Percentiles rank a stretch among this genome's conserved stretches.
These are phyloP conservation scores for Alternaria incomplexa DNA, from an alignment of 2,329 filamentous ascomycete genomes.

Conservation along the genomic window DNA sequence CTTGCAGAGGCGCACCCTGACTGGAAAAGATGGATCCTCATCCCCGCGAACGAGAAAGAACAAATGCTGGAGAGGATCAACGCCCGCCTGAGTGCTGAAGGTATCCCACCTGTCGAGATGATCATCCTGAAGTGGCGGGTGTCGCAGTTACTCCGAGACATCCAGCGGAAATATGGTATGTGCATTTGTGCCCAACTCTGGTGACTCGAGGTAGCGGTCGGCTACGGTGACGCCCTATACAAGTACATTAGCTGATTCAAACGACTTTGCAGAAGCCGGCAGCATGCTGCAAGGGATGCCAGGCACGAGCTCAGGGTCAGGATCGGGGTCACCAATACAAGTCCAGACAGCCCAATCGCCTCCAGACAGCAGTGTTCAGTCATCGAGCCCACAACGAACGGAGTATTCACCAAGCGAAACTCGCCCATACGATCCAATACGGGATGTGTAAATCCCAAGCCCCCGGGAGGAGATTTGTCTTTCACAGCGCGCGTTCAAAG, in stretches of 20 bases:
- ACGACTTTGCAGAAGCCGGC: slow-evolving; percentile 43
- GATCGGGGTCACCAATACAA: slow-evolving; percentile 34
- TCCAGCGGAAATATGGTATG: slow-evolving; percentile 47
- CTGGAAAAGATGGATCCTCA: slow-evolving; percentile 47
- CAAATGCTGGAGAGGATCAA: slow-evolving; percentile 45
- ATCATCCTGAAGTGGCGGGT: slow-evolving; percentile 48
- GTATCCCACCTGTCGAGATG: slow-evolving; percentile 46
- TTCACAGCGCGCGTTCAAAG: slow-evolving; percentile 22
- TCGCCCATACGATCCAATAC: slow-evolving; percentile 45
- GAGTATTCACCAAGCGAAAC: slow-evolving; percentile 43
- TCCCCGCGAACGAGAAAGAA: slow-evolving; percentile 47
- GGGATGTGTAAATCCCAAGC: slow-evolving; percentile 39
- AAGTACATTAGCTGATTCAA: slow-evolving; percentile 38
- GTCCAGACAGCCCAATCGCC: slow-evolving; percentile 34
- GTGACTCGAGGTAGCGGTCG: slow-evolving; percentile 21
- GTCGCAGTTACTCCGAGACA: slow-evolving; percentile 45
- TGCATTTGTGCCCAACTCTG: slow-evolving; percentile 27
- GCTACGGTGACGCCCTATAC: slow-evolving; percentile 24
- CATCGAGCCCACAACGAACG: slow-evolving; percentile 38
- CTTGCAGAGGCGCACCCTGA: slow-evolving; percentile 45
- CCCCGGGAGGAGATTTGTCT: slow-evolving; percentile 22
- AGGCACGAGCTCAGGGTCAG: slow-evolving; percentile 25
- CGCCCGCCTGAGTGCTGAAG: slow-evolving; percentile 40
- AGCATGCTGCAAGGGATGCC: slow-evolving; percentile 45
- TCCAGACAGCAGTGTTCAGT: slow-evolving; percentile 35